A percentile compares a stretch with the other conserved stretches of the same genome.
phyloP scores from a whole-genome alignment of 371 early-diverging fungal genomes.

The Mycotypha africana region DNA sequence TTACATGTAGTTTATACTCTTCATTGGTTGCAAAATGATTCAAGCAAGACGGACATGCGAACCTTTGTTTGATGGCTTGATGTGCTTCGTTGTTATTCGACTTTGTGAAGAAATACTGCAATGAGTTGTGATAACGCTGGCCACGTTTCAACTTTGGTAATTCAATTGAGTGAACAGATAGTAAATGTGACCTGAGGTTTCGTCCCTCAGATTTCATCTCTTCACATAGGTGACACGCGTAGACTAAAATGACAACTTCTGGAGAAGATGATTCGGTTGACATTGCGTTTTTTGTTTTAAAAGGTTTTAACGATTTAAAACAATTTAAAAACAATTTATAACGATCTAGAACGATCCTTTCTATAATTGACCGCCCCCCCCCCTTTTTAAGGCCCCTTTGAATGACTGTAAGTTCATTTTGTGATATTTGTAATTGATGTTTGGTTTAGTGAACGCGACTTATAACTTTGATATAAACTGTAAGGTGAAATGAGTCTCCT shows the following conservation, averaged over 20 bases:
- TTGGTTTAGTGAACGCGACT: too few relatives aligned
- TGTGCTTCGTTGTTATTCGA: neutral
- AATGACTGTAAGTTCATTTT: too few relatives aligned
- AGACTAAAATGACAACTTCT: slow-evolving; percentile 1
- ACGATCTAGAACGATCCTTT: too few relatives aligned
- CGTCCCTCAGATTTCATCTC: slow-evolving; percentile 1
- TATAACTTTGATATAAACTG: too few relatives aligned
- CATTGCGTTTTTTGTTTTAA: too few relatives aligned
- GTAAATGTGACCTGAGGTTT: slow-evolving; percentile 1
- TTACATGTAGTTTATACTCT: neutral
- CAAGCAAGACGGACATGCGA: slow-evolving; percentile 4
- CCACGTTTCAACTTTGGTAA: neutral
- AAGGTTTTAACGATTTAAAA: neutral
- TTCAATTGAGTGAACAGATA: slow-evolving; percentile 1
- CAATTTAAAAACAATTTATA: too few relatives aligned
- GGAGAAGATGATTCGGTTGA: slow-evolving; percentile 1
- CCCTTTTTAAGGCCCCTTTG: too few relatives aligned
- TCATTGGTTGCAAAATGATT: slow-evolving; percentile 1
- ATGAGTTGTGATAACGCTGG: neutral
- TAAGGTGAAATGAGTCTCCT: too few relatives aligned
- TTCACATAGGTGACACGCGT: slow-evolving; percentile 2
- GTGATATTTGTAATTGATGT: too few relatives aligned
- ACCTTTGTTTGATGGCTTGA: neutral
- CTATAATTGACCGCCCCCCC: too few relatives aligned
- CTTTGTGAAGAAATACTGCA: neutral